Base-by-base conservation (phyloP, 352 stramenopile genomes). In the Globisporangium uncinulatum region DNA sequence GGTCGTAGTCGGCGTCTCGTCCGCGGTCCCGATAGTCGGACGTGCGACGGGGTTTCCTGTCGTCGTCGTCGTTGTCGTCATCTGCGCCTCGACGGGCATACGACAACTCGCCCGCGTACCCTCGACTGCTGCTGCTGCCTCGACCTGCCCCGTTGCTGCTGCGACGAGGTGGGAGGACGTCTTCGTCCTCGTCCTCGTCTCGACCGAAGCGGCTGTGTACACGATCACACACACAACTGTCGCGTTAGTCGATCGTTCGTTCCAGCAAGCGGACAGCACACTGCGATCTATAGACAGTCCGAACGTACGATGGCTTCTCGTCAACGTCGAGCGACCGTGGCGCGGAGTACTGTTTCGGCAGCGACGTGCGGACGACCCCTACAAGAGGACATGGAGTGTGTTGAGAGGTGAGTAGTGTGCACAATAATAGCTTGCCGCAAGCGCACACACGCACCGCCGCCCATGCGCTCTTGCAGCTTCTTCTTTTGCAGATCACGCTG, bases 401-500 rank as follows among this genome's bases (percentile, higher is more conserved):
- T 11, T 45, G 3, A 19, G 8, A 45, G 13, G 39, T 20, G 39
- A 45, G 39, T 19, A 6, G 7, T 39, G 6, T 29, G 44, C 49
- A 54, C 42, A 15, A 13, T 10, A 42, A 1, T 7, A 7, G 6
- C 13, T 41, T 41, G 31, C 11, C n/a, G 29, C 29, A 53, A 36
- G 37, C 37, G 37, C 24, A 15, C 17, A 19, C 34, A 24, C 52
- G 21, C 68, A 92, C 83, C 81, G 61, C 75, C 81, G 48, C 76
- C 84, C 79, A 92, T 87, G 54, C 83, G 77, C 41, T 90, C 82
- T 45, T 93, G 83, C 0, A 93, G 73, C 60, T 92, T 94, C 60
- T 92, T 94, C 70, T 91, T 94, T 66, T 94, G 83, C 19, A 92
- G 59, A 31, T 94, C 83, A 2, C 82, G 81, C 56, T 94, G 83